phyloP scores from a whole-genome alignment of 768 basidiomycete species.

The Pilatotrama ljubarskyi region DNA sequence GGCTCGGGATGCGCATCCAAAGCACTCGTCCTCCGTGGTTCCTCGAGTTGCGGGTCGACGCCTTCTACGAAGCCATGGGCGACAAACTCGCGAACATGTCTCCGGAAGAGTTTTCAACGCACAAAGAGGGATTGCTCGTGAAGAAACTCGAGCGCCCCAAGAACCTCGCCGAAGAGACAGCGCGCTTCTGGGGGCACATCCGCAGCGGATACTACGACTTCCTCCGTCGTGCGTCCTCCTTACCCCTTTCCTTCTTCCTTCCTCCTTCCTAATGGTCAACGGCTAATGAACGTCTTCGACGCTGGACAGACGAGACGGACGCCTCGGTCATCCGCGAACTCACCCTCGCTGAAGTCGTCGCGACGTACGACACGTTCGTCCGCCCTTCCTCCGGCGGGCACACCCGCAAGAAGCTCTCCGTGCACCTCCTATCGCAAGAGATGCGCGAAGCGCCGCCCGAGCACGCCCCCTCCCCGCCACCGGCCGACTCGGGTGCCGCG shows the following conservation, averaged over 20 bases:
- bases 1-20: slow-evolving; percentile 28
- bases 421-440: slow-evolving; percentile 27
- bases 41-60: slow-evolving; percentile 29
- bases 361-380: slow-evolving; percentile 23
- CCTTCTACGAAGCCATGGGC: slow-evolving; percentile 24
- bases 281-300: neutral
- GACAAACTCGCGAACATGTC: slow-evolving; percentile 18
- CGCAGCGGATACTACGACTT: slow-evolving; percentile 28
- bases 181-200: slow-evolving; percentile 28
- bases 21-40: slow-evolving; percentile 24
- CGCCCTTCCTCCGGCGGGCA: slow-evolving; percentile 14
- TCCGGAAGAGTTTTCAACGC: slow-evolving; percentile 7
- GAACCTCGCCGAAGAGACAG: slow-evolving; percentile 28
- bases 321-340: slow-evolving; percentile 19
- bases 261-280: neutral
- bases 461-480: neutral
- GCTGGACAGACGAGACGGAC: slow-evolving; percentile 26
- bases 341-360: slow-evolving; percentile 18
- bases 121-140: slow-evolving; percentile 27
- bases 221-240: slow-evolving; percentile 22
- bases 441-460: slow-evolving; percentile 2
- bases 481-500: neutral
- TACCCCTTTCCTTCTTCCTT: neutral
- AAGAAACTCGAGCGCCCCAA: slow-evolving; percentile 26
- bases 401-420: slow-evolving; percentile 28